Conservation (phyloP, 1,284 basidiomycete genomes). For the Irpex sp. region DNA sequence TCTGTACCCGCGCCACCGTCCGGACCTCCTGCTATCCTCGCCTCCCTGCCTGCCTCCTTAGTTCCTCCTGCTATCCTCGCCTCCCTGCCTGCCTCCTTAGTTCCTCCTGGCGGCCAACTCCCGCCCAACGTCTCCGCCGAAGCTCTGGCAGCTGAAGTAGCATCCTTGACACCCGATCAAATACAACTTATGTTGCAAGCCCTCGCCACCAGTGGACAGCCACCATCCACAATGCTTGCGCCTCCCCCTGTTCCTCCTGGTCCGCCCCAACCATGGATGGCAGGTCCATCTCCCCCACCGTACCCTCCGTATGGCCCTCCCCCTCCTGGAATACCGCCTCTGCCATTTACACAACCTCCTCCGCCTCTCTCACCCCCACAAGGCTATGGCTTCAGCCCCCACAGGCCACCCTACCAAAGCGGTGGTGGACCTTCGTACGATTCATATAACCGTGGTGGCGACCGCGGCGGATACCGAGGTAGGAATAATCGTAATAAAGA, state of each 20-base stretch:
- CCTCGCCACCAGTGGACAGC: conserved; percentile 22
- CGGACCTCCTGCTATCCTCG: neutral
- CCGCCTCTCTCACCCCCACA: conserved; percentile 3
- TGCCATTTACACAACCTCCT: conserved; percentile 1
- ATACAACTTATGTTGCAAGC: conserved; percentile 50
- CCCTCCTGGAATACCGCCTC: conserved; percentile 6
- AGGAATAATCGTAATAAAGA: conserved; percentile 16
- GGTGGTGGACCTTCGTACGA: conserved; percentile 5
- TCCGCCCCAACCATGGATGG: conserved; percentile 12
- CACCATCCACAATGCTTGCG: conserved; percentile 4
- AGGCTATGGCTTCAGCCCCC: conserved; percentile 10
- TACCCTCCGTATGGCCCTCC: conserved; percentile 10
- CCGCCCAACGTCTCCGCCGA: conserved; percentile 7
- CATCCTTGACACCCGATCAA: conserved; percentile 56
- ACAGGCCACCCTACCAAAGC: neutral
- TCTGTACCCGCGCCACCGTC: conserved; percentile 2
- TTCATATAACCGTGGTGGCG: conserved; percentile 14
- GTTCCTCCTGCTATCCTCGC: too few relatives aligned
- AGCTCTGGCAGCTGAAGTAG: conserved; percentile 41
- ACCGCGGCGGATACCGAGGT: conserved; percentile 18
- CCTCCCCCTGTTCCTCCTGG: conserved; percentile 5
- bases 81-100: too few relatives aligned
- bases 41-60: neutral
- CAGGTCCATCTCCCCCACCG: conserved; percentile 6
- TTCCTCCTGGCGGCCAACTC: neutral